A percentile compares a stretch with the other conserved stretches of the same genome.
phyloP scores from a whole-genome alignment of 2,329 filamentous ascomycete species.

The Hypoxylon rubiginosum region DNA sequence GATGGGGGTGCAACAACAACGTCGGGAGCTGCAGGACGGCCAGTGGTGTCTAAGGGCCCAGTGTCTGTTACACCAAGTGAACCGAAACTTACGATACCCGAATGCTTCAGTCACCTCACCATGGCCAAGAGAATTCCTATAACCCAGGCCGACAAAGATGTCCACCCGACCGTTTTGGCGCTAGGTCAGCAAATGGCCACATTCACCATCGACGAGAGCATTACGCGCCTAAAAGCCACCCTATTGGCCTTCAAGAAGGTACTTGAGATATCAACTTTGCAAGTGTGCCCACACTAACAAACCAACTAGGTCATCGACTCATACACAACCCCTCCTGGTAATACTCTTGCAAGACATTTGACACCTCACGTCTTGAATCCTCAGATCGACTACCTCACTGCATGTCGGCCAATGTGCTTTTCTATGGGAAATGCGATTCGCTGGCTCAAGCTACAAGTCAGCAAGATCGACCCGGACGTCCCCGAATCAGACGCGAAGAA shows the following conservation, averaged over 20 bases:
- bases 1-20: constrained; percentile 55
- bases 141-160: constrained; percentile 76
- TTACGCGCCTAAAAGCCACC: constrained; percentile 87
- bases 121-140: constrained; percentile 71
- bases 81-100: constrained; percentile 75
- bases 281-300: constrained; percentile 31
- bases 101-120: constrained; percentile 85
- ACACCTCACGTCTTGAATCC: constrained; percentile 91
- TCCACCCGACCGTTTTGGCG: constrained; percentile 87
- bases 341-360: constrained; percentile 89
- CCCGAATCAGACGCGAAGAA: constrained; percentile 87
- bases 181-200: constrained; percentile 91
- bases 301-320: constrained; percentile 82
- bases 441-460: constrained; percentile 92
- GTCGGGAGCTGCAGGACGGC: constrained; percentile 48
- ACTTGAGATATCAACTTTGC: constrained; percentile 30
- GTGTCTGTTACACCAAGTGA: constrained; percentile 59
- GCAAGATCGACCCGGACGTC: constrained; percentile 87
- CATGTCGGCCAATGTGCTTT: constrained; percentile 95
- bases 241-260: constrained; percentile 91
- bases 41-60: constrained; percentile 52
- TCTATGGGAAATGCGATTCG: constrained; percentile 97
- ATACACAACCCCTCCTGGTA: constrained; percentile 89
- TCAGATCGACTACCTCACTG: constrained; percentile 94
- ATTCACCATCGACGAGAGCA: constrained; percentile 91